Base-by-base conservation (phyloP, 148 eudicot genomes). In the Pouteria glomerata region DNA sequence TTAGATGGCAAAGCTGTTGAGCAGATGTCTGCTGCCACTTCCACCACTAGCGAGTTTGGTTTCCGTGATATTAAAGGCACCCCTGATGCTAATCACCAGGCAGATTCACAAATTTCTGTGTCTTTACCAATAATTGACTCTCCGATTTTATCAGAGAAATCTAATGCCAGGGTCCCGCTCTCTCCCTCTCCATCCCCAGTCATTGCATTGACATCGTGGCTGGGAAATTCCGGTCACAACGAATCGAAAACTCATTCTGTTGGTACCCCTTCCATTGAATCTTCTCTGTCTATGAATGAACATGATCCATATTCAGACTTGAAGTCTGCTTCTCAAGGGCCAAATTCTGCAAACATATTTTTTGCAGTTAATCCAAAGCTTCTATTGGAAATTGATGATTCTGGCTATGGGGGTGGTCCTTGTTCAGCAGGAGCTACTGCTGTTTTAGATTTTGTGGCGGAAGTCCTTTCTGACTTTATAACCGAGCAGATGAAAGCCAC, bases 401-500 rank as follows among this genome's bases (percentile, higher is more conserved):
- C 86, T 76, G 94, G 99, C 57, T 96, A 92, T 80, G 96, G 91
- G 14, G 95, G 97, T 58, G 99, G 99, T 69, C 94, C 99, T 13
- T 92, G 96, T 80, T 85, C 90, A 73, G 97, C 94, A 10, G 99
- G 89, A 69, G 99, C 99, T 63, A 87, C 87, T 73, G 99, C 99
- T 71, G 88, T 92, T 75, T 68, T 92, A 45, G 99, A 96, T 87
- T 92, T 88, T 62, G 60, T 88, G 80, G 99, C 96, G 23, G 99
- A 88, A 81, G 96, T 90, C 71, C 86, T 96, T 51, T 88, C 99
- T 66, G 94, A 87, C 79, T 78, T 90, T 67, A 77, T 90, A 48
- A 92, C 99, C 21, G 97, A 96, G 80, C 97, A 96, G 78, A 73
- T 87, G 74, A 92, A 92, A 84, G 93, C 96, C 69, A 88, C 88